A percentile compares a stretch with the other conserved stretches of the same genome.
Conservation (phyloP, 306 rosid species). For the barrel medic (Medicago truncatula) region DNA sequence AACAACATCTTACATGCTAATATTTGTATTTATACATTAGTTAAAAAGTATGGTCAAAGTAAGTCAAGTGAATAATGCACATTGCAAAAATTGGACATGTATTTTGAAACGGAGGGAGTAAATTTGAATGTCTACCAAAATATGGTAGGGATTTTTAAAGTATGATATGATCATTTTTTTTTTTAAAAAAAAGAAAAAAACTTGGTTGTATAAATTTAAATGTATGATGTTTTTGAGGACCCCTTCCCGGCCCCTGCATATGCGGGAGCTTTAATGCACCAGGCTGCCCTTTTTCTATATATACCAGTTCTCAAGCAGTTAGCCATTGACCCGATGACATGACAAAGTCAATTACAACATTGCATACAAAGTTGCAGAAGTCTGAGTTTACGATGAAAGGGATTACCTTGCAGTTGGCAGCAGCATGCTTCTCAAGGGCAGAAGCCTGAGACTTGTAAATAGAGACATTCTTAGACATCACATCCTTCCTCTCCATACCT, state of each 20-base stretch:
- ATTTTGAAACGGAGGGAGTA: too few relatives aligned
- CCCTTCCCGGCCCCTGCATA: too few relatives aligned
- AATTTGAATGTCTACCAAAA: not conserved
- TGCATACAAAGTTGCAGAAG: not conserved
- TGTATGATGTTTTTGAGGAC: not conserved
- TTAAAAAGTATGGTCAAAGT: too few relatives aligned
- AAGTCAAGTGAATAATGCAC: too few relatives aligned
- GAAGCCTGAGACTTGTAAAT: slow-evolving; percentile 98
- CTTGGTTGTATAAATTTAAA: too few relatives aligned
- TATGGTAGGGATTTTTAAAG: not conserved
- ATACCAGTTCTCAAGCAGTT: not conserved
- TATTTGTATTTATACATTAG: too few relatives aligned
- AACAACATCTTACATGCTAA: too few relatives aligned
- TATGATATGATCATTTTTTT: not conserved
- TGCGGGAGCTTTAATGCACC: too few relatives aligned
- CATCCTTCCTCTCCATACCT: slow-evolving; percentile 98
- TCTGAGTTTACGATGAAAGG: not conserved
- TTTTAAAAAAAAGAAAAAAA: too few relatives aligned
- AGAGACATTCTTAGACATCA: slow-evolving; percentile 92
- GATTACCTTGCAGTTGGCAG: slow-evolving; percentile 91
- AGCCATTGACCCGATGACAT: not conserved
- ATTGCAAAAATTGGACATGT: too few relatives aligned
- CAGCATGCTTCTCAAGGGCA: slow-evolving; percentile 91
- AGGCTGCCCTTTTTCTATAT: not conserved
- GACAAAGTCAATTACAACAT: not conserved